These are phyloP conservation scores for Spathaspora sp. DNA, from an alignment of 1,139 yeast genomes.

Conservation along the genomic window DNA sequence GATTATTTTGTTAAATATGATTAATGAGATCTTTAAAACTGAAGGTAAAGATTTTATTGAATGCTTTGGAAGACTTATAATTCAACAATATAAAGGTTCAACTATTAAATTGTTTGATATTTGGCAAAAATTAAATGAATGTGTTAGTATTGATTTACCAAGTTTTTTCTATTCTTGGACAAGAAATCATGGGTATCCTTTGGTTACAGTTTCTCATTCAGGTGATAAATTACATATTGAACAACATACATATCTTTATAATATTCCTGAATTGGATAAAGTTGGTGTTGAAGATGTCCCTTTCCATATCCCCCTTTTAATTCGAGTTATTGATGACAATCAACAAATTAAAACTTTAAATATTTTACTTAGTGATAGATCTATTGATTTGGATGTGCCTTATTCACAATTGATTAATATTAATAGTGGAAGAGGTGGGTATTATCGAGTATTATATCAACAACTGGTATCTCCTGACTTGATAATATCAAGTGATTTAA, in stretches of 20 bases:
- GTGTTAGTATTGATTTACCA: conserved; percentile 31
- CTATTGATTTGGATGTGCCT: conserved; percentile 33
- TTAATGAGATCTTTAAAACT: conserved; percentile 36
- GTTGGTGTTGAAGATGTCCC: conserved; percentile 44
- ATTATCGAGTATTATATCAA: conserved; percentile 36
- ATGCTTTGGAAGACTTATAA: conserved; percentile 35
- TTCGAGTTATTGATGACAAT: conserved; percentile 30
- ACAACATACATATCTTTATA: conserved; percentile 52
- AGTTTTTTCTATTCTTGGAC: conserved; percentile 59
- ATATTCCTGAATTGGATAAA: conserved; percentile 19
- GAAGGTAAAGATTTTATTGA: conserved; percentile 22
- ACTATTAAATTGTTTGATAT: conserved; percentile 55
- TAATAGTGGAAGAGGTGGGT: conserved; percentile 50
- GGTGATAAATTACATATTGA: conserved; percentile 33
- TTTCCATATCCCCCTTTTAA: conserved; percentile 53
- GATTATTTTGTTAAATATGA: conserved; percentile 55
- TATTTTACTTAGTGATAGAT: conserved; percentile 50
- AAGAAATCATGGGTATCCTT: conserved; percentile 58
- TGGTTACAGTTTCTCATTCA: conserved; percentile 37
- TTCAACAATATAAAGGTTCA: conserved; percentile 33
- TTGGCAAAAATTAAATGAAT: conserved; percentile 46
- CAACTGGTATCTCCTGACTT: conserved; percentile 20
- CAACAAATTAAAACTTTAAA: conserved; percentile 33
- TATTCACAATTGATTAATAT: conserved; percentile 23
- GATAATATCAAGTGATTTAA: conserved; percentile 29